Conservation (phyloP, 352 stramenopile genomes). For the Peronospora belbahrii region DNA sequence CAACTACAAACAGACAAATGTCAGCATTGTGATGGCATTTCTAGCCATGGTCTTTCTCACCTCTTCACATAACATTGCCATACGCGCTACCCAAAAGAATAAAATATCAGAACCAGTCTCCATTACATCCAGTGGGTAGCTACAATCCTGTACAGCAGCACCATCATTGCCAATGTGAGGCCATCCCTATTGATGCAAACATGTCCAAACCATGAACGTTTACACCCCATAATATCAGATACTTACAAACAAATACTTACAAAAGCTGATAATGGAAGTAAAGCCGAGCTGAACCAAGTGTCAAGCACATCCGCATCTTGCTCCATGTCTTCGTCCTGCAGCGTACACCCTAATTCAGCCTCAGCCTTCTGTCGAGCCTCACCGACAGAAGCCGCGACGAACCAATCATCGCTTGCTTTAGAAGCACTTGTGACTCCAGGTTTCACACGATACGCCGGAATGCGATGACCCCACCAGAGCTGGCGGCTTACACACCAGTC, state of each 20-base stretch:
- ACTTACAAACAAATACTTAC: constrained; percentile 28
- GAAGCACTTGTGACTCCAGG: constrained; percentile 2
- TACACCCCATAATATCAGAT: not conserved
- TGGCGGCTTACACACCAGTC: constrained; percentile 99
- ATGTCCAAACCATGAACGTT: constrained; percentile 34
- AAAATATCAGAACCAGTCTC: constrained; percentile 97
- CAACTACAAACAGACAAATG: constrained; percentile 33
- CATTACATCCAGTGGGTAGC: constrained; percentile 69
- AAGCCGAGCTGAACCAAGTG: constrained; percentile 98
- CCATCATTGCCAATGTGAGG: constrained; percentile 71
- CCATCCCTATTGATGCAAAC: constrained; percentile 77
- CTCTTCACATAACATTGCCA: constrained; percentile 99
- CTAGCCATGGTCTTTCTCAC: constrained; percentile 29
- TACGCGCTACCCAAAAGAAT: constrained; percentile 99
- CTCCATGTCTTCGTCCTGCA: constrained; percentile 82
- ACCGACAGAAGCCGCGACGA: constrained; percentile 89
- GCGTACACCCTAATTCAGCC: constrained; percentile 58
- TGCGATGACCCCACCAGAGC: constrained; percentile 99
- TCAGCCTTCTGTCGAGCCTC: constrained; percentile 88
- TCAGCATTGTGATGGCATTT: not conserved
- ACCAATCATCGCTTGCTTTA: constrained; percentile 75
- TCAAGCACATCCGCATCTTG: constrained; percentile 99
- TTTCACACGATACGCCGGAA: constrained; percentile 93
- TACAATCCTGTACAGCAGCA: constrained; percentile 17
- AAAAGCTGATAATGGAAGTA: constrained; percentile 89